These are phyloP conservation scores for Helianthus annuus DNA, from an alignment of 129 eudicot species.

Conservation along the genomic window DNA sequence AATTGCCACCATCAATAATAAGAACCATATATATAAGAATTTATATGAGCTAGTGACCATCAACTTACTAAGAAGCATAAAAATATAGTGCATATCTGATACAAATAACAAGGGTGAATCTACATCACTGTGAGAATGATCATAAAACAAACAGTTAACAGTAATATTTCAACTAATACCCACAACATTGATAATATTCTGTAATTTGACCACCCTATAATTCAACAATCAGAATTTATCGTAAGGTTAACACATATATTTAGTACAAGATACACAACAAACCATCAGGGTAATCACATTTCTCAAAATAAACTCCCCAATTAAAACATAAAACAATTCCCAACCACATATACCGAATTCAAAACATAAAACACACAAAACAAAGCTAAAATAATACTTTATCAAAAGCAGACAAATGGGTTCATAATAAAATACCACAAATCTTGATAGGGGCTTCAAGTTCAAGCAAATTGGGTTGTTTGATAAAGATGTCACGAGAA, in stretches of 20 bases:
- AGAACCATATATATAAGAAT: not conserved
- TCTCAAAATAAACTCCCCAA: no score
- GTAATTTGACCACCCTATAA: no score
- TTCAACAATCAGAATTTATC: no score
- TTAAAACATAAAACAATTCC: no score
- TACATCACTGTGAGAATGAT: not conserved
- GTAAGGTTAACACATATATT: no score
- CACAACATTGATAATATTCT: no score
- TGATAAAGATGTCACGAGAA: conserved; percentile 76
- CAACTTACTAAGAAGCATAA: not conserved
- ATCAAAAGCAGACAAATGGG: not conserved
- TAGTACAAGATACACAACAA: no score
- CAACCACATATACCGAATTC: no score
- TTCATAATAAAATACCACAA: conserved; percentile 55
- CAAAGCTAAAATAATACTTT: not conserved
- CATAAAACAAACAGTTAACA: not conserved
- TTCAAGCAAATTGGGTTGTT: conserved; percentile 93
- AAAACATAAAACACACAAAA: not conserved
- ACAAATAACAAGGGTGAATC: not conserved
- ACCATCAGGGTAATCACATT: no score
- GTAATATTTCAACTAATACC: not conserved
- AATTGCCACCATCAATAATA: not conserved
- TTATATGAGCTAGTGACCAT: no score
- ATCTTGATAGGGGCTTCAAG: conserved; percentile 97
- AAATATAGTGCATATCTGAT: not conserved